Evolutionary conservation across 2,329 filamentous ascomycete genomes (phyloP).

Genomic region (Fusarium torreyae): DNA sequence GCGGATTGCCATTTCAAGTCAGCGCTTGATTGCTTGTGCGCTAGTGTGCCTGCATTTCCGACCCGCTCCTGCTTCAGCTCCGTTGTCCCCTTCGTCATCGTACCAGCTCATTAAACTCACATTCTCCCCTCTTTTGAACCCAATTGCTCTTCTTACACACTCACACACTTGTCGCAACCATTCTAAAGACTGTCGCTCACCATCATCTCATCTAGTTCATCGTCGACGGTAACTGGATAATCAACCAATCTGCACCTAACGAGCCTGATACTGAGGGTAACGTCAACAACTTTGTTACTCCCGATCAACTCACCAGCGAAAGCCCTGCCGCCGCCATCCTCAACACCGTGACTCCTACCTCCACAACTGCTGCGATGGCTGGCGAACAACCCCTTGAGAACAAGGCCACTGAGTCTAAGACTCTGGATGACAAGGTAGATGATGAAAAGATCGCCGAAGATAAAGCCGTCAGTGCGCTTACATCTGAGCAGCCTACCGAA

Average conservation of each 20-base stretch:
- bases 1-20: constrained; percentile 14
- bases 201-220: constrained; percentile 78
- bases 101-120: constrained; percentile 39
- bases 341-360: constrained; percentile 78
- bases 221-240: constrained; percentile 91
- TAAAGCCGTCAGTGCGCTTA: constrained; percentile 22
- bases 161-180: constrained; percentile 25
- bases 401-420: constrained; percentile 38
- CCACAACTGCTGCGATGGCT: constrained; percentile 80
- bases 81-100: constrained; percentile 41
- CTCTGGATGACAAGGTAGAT: constrained; percentile 45
- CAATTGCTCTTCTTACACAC: constrained; percentile 42
- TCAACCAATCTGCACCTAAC: constrained; percentile 83
- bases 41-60: constrained; percentile 49
- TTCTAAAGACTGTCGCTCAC: constrained; percentile 44
- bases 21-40: constrained; percentile 43
- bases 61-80: constrained; percentile 41
- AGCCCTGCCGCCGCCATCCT: constrained; percentile 67
- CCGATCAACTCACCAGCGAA: constrained; percentile 75
- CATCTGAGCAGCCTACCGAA: constrained; percentile 36
- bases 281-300: constrained; percentile 91
- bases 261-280: constrained; percentile 88
- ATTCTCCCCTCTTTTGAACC: constrained; percentile 33
- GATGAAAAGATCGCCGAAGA: constrained; percentile 33
- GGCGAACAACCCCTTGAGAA: constrained; percentile 68